These are phyloP conservation scores for Cladosporium sp. DNA, from an alignment of 2,329 filamentous ascomycete species.

Conservation along the genomic window DNA sequence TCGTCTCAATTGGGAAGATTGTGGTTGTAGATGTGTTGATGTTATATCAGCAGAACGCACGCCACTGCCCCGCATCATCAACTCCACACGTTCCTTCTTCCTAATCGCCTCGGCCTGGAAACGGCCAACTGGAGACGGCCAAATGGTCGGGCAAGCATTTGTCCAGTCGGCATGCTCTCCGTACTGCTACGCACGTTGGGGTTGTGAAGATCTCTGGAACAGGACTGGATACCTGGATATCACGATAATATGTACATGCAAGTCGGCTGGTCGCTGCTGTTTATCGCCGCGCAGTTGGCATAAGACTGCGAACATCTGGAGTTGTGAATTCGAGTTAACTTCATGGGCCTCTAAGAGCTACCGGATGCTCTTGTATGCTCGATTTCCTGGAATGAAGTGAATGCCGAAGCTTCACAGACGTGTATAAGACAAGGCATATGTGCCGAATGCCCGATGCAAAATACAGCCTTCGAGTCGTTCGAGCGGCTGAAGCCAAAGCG, in stretches of 20 bases:
- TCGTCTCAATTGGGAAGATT: not conserved
- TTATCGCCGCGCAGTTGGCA: not conserved
- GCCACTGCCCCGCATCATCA: conserved; percentile 4
- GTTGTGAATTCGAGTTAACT: not conserved
- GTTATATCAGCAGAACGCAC: not conserved
- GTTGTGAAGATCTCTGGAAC: not conserved
- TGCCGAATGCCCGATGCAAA: not conserved
- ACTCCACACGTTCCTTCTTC: not conserved
- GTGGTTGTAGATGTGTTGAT: not conserved
- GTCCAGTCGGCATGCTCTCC: not conserved
- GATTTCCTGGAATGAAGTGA: not conserved
- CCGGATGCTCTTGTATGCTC: not conserved
- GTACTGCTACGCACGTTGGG: not conserved
- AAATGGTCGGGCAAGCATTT: not conserved
- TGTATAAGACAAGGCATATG: not conserved
- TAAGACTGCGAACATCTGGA: not conserved
- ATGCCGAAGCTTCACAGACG: not conserved
- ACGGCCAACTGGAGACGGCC: conserved; percentile 1
- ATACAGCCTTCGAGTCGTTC: not conserved
- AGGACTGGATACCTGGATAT: not conserved
- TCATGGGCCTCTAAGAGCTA: not conserved
- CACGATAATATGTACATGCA: not conserved
- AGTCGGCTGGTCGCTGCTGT: not conserved
- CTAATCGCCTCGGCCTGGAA: not conserved
- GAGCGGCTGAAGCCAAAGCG: not conserved